Evolutionary conservation across 345 rosid species (phyloP), one percentile per base, ranked within the genome.

Genomic region (Eucalyptus urophylla): DNA sequence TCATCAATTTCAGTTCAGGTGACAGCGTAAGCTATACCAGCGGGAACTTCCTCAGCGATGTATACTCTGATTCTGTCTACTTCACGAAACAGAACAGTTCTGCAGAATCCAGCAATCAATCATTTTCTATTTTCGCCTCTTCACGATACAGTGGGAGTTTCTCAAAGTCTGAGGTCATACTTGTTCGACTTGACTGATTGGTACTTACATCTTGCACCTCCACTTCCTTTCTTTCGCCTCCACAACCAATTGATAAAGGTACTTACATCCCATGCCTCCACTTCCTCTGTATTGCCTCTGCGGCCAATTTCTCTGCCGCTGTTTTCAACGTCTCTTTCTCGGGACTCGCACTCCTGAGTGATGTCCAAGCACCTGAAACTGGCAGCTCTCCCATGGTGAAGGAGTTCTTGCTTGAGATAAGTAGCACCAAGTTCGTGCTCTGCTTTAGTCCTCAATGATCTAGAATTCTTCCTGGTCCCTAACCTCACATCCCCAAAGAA

Each of bases 391-490:
- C 92, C 14, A 19, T 47, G 24, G 86, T 90, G 16, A 90, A 92
- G 86, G 98, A 96, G 90, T 94, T 93, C 89, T 88, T 93, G 37
- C 86, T 94, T 15, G 90, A 54, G 87, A 91, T 92, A 31, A 12
- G 88, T 3, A 49, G 67, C 9, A 87, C 69, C 6, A 62, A 62
- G 43, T 93, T 93, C 80, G 14, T 33, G 8, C 85, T 96, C 89
- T 85, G 4, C 14, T 95, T 94, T 85, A 25, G 14, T 5, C 98
- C 93, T 10, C 45, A 56, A 33, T 80, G 99, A 97, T 86, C 91
- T 96, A 5, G 97, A 96, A 89, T 92, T 94, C 65, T 95, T 97
- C 89, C 91, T 72, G 29, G 92, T 89, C 25, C 93, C 91, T n/a
- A 60, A 86, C 5, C 90, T 94, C 62, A 24, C 4, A 56, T 1